Base-by-base conservation (phyloP, 1,284 basidiomycete species). In the Malassezia psittaci region DNA sequence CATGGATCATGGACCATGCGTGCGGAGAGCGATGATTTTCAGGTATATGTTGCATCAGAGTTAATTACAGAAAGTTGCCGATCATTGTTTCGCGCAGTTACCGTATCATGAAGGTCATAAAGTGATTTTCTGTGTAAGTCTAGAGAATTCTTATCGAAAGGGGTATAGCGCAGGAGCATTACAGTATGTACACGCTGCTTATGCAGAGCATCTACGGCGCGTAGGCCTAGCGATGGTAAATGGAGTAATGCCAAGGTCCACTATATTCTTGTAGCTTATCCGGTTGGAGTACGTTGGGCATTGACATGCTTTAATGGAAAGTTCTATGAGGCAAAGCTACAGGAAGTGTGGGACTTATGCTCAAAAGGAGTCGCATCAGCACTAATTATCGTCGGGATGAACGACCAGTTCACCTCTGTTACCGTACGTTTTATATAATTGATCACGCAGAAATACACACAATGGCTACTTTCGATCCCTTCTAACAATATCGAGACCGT, bases 111-210 rank as follows among this genome's bases (percentile, higher is more conserved):
- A 29, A 29, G 24, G 24, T 29, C 24, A 29, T 3, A 29, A 29
- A 29, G 24, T 29, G 24, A 29, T 29, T 10, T 16, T 57, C 10
- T 42, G 44, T 33, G 38, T 48, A 16, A 7, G 38, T 35, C 3
- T 6, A 13, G 15, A n/a, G 2, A n/a, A 41, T 21, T 18, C 11
- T 38, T 42, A 11, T 34, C 15, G 5, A 32, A 50, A 57, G 49
- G 60, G 60, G 12, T 61, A 61, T 50, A 57, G 54, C 32, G 55
- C 56, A 2, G 60, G 60, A 8, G 46, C 60, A 19, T 13, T 61
- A 21, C 52, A 61, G 54, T 52, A 38, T 34, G 54, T 56, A 16
- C 36, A 10, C 12, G 15, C 16, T 18, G 13, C 9, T 40, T 6
- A 47, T 15, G 18, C 10, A 24, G 44, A 12, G 52, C 57, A 15